Base-by-base conservation (phyloP, 139 green algal genomes). In the Asterochloris sp. region DNA sequence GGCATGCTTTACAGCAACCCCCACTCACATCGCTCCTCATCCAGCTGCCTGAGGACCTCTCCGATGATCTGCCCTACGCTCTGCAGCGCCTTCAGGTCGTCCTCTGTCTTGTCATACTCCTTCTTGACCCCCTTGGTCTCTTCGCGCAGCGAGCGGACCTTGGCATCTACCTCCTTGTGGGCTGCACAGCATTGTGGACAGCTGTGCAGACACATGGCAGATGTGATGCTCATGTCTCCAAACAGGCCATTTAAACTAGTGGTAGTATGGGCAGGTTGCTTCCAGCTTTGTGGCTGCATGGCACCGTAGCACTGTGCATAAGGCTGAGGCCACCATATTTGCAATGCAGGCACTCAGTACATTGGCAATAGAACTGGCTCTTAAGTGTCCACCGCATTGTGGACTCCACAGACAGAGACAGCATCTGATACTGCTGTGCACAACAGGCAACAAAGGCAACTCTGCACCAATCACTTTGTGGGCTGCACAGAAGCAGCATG, bases 21-120 rank as follows among this genome's bases (percentile, higher is more conserved):
- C 47, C 11, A 93, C 95, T 95, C 81, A 98, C 95, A 98, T 79
- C 96, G 87, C 85, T 99, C 97, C 64, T 98, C 94, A 82, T 99
- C 97, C 9, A 99, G 88, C 89, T 99, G 97, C 10, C 96, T 78
- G 47, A 99, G 91, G 54, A 99, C 97, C 87, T 99, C 97, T 10
- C 97, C 97, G 47, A 99, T 99, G 80, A 99, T 99, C 83, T 99
- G 97, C 27, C 97, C 97, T 12, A 99, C 97, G 83, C 95, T 98
- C 85, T 99, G 97, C 84, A 99, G 87, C 15, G 96, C 96, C 78
- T 98, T 98, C 12, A 99, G 87, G 79, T 99, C 97, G 62, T 99
- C 96, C 89, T 99, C 97, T n/a, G 97, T 99, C 88, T 99, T 99
- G 84, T 99, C 97, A 86, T 97, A 99, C 13, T 98, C 92, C 84